phyloP scores from a whole-genome alignment of 352 stramenopile species.

The Phytopythium helicoides region DNA sequence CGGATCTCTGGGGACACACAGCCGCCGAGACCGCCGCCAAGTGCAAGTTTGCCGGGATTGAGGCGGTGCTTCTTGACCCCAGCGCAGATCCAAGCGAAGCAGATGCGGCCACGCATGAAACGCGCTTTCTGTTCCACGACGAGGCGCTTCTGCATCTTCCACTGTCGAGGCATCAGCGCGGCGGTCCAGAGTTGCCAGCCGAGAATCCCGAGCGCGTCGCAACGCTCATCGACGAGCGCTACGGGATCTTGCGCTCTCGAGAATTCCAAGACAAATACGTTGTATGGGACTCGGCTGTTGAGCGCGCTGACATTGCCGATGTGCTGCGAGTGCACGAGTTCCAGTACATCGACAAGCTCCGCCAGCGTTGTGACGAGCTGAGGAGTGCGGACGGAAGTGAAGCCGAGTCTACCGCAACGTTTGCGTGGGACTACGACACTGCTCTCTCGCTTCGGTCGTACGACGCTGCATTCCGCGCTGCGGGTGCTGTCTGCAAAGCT shows the following conservation, averaged over 20 bases:
- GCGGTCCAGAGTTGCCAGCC: slow-evolving; percentile 72
- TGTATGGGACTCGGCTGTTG: slow-evolving; percentile 63
- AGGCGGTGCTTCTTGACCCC: slow-evolving; percentile 18
- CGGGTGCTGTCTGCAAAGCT: slow-evolving; percentile 78
- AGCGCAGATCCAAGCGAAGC: slow-evolving; percentile 8
- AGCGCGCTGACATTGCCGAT: slow-evolving; percentile 77
- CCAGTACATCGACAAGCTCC: slow-evolving; percentile 80
- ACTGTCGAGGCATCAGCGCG: slow-evolving; percentile 59
- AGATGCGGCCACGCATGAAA: slow-evolving; percentile 14
- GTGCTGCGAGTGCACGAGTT: slow-evolving; percentile 91
- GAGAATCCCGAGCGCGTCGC: slow-evolving; percentile 90
- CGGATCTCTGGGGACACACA: slow-evolving; percentile 51
- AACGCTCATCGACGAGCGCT: slow-evolving; percentile 72
- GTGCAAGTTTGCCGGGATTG: slow-evolving; percentile 33
- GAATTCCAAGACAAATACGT: slow-evolving; percentile 67
- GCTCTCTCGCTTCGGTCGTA: slow-evolving; percentile 76
- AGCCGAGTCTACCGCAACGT: slow-evolving; percentile 23
- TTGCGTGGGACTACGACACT: slow-evolving; percentile 73
- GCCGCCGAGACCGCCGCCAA: slow-evolving; percentile 43
- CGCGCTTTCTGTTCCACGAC: slow-evolving; percentile 74
- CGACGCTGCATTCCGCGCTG: slow-evolving; percentile 72
- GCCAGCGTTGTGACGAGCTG: slow-evolving; percentile 39
- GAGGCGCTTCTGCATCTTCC: slow-evolving; percentile 78
- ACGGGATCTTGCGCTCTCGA: slow-evolving; percentile 66
- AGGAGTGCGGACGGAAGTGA: slow-evolving; percentile 5